Percentiles rank a stretch among this genome's conserved stretches.
These are phyloP conservation scores for Udeniomyces megalosporus DNA, from an alignment of 768 basidiomycete species.

Conservation along the genomic window DNA sequence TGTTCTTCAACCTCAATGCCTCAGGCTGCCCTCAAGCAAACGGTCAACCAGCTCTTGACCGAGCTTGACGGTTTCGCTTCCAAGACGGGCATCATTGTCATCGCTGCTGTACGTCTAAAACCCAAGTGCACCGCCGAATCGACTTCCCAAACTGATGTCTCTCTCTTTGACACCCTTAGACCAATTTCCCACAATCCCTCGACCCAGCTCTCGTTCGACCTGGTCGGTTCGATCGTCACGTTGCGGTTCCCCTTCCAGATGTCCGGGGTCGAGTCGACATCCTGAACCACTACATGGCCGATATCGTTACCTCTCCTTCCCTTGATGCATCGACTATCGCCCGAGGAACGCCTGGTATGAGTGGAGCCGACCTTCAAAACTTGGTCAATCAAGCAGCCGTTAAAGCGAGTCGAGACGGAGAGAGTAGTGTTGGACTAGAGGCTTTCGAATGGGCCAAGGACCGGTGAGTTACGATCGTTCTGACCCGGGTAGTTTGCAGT, in stretches of 20 bases:
- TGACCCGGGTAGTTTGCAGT: no score
- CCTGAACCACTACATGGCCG: constrained; percentile 74
- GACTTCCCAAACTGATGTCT: neutral
- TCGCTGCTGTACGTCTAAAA: constrained; percentile 43
- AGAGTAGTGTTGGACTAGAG: constrained; percentile 48
- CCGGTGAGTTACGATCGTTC: neutral
- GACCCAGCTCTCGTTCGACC: constrained; percentile 93
- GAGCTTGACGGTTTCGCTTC: constrained; percentile 97
- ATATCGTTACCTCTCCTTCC: constrained; percentile 52
- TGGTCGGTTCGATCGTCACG: constrained; percentile 81
- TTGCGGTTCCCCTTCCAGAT: constrained; percentile 35
- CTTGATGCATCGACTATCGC: constrained; percentile 79
- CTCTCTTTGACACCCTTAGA: constrained; percentile 27
- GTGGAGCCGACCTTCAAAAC: constrained; percentile 79
- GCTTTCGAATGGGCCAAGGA: constrained; percentile 99
- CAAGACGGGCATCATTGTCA: constrained; percentile 78
- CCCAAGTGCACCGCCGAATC: no score
- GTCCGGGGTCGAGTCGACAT: constrained; percentile 85
- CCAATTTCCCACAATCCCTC: constrained; percentile 88
- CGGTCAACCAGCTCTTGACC: constrained; percentile 86
- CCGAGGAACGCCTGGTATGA: constrained; percentile 87
- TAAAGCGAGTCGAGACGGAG: constrained; percentile 75
- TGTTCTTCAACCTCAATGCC: no score
- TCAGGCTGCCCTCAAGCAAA: constrained; percentile 26
- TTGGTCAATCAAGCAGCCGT: constrained; percentile 93